A percentile compares a stretch with the other conserved stretches of the same genome.
Conservation (phyloP, 345 rosid genomes). For the Reutealis trisperma region DNA sequence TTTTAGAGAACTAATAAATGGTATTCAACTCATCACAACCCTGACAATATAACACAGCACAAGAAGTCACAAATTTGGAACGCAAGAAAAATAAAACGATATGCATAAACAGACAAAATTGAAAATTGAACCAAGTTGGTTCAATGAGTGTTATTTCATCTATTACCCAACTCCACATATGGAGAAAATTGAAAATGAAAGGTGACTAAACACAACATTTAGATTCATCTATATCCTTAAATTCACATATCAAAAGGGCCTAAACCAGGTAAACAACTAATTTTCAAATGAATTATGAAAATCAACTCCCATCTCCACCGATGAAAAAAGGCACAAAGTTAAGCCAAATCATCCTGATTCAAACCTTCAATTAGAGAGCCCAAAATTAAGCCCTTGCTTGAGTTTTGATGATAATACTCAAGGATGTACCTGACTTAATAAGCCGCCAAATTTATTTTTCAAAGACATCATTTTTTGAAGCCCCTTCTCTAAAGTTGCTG, state of each 20-base stretch:
- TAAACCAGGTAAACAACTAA: neutral
- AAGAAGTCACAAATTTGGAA: neutral
- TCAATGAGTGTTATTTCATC: neutral
- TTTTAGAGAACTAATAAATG: too few species aligned
- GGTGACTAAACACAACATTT: neutral
- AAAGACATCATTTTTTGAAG: slow-evolving; percentile 85
- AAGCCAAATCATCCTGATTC: neutral
- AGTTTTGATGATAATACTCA: neutral
- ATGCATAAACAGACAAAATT: too few species aligned
- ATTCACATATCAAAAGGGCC: too few species aligned
- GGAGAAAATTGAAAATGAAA: neutral
- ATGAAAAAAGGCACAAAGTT: neutral
- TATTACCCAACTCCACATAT: neutral
- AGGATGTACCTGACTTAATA: slow-evolving; percentile 73
- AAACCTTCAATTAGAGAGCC: neutral
- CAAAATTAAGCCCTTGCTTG: neutral
- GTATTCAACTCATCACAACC: too few species aligned
- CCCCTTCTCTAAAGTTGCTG: slow-evolving; percentile 92
- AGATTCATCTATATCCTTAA: neutral
- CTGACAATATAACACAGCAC: too few species aligned
- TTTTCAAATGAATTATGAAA: neutral
- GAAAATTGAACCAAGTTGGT: too few species aligned
- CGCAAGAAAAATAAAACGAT: neutral
- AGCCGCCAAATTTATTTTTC: slow-evolving; percentile 91
- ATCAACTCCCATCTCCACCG: neutral